Base-by-base conservation (phyloP, 2,329 filamentous ascomycete species). In the Botrytis galanthina region DNA sequence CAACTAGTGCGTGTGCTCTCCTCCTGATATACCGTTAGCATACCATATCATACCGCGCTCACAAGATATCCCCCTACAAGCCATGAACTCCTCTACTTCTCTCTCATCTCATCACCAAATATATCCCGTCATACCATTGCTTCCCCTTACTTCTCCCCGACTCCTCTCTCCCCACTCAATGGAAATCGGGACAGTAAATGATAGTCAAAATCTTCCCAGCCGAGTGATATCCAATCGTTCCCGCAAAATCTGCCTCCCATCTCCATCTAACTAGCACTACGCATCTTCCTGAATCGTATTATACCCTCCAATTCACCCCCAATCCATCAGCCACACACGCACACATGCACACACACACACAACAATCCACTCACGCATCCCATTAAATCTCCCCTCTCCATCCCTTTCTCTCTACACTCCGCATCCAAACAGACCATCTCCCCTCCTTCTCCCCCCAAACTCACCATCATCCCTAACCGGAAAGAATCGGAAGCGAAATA, bases 121-220 rank as follows among this genome's bases (percentile, higher is more conserved):
- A 12, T 54, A 54, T n/a, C 26, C 26, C 48, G 14, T 16, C 12
- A n/a, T 4, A n/a, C 48, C 1, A 54, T 14, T n/a, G 26, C 12
- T 54, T n/a, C 12, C 4, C 26, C 12, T n/a, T 0, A 4, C 10
- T 14, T 51, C 48, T 51, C 4, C 22, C 48, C 48, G 1, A n/a
- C 26, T 51, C 26, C 12, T 26, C 48, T n/a, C 10, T 14, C 12
- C 12, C 20, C 12, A n/a, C 26, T 12, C 26, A 7, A 16, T 54
- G 12, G 7, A 3, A 14, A 54, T 7, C 12, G 1, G 16, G n/a
- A n/a, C 26, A n/a, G 26, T 7, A 54, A n/a, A 16, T 2, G 26
- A 3, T 0, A 14, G 1, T 7, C 2, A 7, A 14, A 0, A 54
- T n/a, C 26, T 14, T 54, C 12, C 26, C 12, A n/a, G 16, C 2